Base-by-base conservation (phyloP, 352 stramenopile genomes). In the Phytopythium litorale region DNA sequence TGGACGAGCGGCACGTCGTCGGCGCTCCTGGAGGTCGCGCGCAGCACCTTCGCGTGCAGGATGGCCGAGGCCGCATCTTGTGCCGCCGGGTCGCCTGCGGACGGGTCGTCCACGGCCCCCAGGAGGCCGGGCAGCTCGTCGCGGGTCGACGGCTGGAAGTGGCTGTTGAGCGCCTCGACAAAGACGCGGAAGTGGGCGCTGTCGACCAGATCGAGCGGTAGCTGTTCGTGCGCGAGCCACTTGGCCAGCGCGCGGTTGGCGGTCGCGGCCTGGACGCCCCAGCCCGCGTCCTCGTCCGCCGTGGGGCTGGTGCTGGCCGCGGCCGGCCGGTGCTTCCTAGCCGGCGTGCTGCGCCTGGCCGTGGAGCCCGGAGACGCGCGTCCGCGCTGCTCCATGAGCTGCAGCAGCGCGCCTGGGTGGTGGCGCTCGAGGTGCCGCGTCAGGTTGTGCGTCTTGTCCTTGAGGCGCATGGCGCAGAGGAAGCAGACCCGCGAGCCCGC, bases 401-500 rank as follows among this genome's bases (percentile, higher is more conserved):
- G 77, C 38, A 82, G 49, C 50, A 87, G 55, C 3, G 78, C 78
- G 3, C 63, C 75, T 25, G 74, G 63, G 59, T 84, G 78, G 45
- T 84, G 78, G 25, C 78, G 71, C 65, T 87, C 78, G 46, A 84
- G 51, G 60, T 87, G 78, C 0, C 75, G 78, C 63, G 72, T 87
- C n/a, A 87, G 73, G 62, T 83, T 84, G 66, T 87, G 78, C 30
- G 78, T 87, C 67, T 84, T 87, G 68, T 87, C 77, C 65, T 84
- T 87, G 56, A 87, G 71, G 45, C 71, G 72, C 54, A 68, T 66
- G 23, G 54, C 37, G 64, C 78, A 84, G 21, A 87, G 62, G 30
- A 81, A 49, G 65, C 78, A 87, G 56, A 83, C 45, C 30, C 78
- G 73, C 23, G 75, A 81, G 25, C 60, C 66, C 42, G 66, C 49